phyloP scores from a whole-genome alignment of 2,329 filamentous ascomycete genomes.

The Trichoderma sp. region DNA sequence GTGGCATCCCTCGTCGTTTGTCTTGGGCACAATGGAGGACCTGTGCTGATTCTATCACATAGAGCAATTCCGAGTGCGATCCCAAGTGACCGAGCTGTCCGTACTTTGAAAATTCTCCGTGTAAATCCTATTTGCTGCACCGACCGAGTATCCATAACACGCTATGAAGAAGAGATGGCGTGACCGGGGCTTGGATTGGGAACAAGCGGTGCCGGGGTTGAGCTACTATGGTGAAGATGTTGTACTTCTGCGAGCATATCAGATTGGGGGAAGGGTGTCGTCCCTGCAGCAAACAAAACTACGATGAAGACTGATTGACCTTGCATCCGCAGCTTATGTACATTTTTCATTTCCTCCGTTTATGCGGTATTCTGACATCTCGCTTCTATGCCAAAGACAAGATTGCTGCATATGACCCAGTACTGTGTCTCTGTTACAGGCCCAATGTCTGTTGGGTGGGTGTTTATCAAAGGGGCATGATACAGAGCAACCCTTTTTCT shows the following conservation, averaged over 20 bases:
- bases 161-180: slow-evolving; percentile 15
- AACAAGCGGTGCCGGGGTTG: slow-evolving; percentile 1
- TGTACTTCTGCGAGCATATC: not conserved
- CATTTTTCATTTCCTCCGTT: not conserved
- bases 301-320: not conserved
- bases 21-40: not conserved
- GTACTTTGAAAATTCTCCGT: slow-evolving; percentile 10
- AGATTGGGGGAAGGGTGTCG: not conserved
- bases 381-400: not conserved
- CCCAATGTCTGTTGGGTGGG: not conserved
- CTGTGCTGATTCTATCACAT: not conserved
- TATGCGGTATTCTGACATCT: not conserved
- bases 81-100: not conserved
- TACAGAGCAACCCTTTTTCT: not conserved
- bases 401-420: not conserved
- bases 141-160: slow-evolving; percentile 6
- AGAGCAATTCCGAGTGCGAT: not conserved
- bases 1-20: not conserved
- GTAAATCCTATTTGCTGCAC: not conserved
- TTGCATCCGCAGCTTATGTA: slow-evolving; percentile 1
- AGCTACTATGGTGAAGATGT: slow-evolving; percentile 3
- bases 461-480: not conserved
- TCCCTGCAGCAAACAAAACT: slow-evolving; percentile 8
- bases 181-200: slow-evolving; percentile 17
- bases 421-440: not conserved